Evolutionary conservation across 768 basidiomycete genomes (phyloP), one percentile per base, ranked within the genome.

Genomic region (Russula foetens): DNA sequence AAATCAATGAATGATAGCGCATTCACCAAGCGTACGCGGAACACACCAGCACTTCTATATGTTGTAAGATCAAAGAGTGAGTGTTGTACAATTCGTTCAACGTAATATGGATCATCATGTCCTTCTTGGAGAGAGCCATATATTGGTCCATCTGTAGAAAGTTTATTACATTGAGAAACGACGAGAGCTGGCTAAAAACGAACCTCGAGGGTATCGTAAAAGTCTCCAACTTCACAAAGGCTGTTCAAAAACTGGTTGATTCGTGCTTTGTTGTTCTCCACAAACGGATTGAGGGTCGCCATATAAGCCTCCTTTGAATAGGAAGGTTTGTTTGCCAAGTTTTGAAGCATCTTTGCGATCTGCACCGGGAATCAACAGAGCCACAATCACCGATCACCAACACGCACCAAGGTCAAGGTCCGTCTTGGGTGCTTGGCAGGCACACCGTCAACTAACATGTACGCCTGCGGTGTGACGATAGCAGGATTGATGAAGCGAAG

Each of bases 261-360:
- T 45, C 97, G 84, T 17, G 92, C 86, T 72, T 98, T 98, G 80
- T 98, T 98, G 72, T 89, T 93, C 76, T 99, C 97, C 33, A 99
- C 96, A 70, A 98, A 98, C 2, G 97, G 97, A 71, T 98, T 98
- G 50, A 99, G 81, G 3, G 92, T 92, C 72, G 94, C 92, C 97
- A 99, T 99, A 75, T 99, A 99, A 17, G 85, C 86, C 72, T 99
- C 97, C 71, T 99, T 99, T 17, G 95, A 84, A 68, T 98, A 98
- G 4, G 90, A 94, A 1, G 97, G 97, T 74, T 98, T 98, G 75
- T 99, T 99, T 6, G 97, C 97, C 53, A 99, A 79, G 73, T 99
- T 99, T 75, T 99, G 97, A 58, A 99, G 77, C 97, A 99, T 98
- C 78, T 99, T 99, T 50, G 97, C 97, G 68, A 99, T 98, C 93